A percentile compares a stretch with the other conserved stretches of the same genome.
Conservation (phyloP, 371 early-diverging fungal genomes). For the Zychaea mexicana region DNA sequence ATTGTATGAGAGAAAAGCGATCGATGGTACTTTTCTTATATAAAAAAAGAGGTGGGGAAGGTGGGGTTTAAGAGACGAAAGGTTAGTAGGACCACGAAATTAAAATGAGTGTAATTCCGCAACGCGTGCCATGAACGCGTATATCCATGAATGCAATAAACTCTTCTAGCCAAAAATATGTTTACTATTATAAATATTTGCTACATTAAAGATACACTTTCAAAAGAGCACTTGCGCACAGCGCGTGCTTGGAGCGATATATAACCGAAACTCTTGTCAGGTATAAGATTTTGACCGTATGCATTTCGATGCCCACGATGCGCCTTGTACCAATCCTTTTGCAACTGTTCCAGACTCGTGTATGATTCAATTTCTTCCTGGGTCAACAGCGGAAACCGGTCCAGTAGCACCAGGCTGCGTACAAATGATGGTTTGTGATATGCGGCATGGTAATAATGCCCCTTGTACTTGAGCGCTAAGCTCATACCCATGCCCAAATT, state of each 20-base stretch:
- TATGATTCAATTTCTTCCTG: background rate
- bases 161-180: background rate
- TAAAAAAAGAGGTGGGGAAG: background rate
- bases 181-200: background rate
- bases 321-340: slow-evolving; percentile 3
- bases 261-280: background rate
- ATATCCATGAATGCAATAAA: no score
- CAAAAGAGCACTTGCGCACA: slow-evolving; percentile 1
- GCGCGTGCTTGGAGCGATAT: background rate
- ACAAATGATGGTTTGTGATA: background rate
- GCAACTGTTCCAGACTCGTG: background rate
- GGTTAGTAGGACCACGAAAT: no score
- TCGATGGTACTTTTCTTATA: no score
- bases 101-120: no score
- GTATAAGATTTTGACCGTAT: background rate
- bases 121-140: no score
- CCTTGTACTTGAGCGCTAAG: background rate
- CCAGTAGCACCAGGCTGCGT: background rate
- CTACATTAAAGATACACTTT: background rate
- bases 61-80: background rate
- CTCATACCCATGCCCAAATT: slow-evolving; percentile 3
- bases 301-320: background rate
- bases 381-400: background rate
- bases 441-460: background rate
- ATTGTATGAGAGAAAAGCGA: background rate